Conservation (phyloP, 176 grass and related monocot genomes). For the Bonia amplexicaulis region DNA sequence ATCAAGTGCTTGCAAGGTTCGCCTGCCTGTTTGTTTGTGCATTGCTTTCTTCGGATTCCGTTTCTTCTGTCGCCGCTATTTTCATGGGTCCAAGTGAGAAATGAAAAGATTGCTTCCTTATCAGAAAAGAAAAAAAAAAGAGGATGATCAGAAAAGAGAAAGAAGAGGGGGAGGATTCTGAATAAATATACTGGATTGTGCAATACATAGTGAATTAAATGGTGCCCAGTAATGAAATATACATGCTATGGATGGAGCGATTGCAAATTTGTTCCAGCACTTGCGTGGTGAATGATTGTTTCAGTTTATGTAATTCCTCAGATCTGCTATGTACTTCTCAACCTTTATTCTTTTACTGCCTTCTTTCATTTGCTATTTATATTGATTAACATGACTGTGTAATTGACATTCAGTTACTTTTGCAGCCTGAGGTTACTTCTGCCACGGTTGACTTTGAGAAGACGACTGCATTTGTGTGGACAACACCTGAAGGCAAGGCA, state of each 20-base stretch:
- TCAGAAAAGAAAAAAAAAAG: too few relatives aligned
- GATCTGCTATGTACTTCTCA: not conserved
- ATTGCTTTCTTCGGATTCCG: not conserved
- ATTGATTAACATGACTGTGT: not conserved
- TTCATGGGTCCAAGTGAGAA: not conserved
- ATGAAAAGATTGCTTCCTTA: too few relatives aligned
- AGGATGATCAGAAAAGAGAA: too few relatives aligned
- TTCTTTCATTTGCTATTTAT: not conserved
- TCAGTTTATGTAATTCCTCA: not conserved
- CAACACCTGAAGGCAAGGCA: conserved; percentile 44
- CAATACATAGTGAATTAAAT: not conserved
- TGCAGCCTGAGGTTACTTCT: conserved; percentile 59
- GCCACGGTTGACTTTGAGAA: conserved; percentile 62
- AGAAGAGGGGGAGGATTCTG: not conserved
- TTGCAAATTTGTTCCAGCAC: not conserved
- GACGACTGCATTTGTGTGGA: conserved; percentile 47
- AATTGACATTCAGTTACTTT: not conserved
- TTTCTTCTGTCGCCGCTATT: not conserved
- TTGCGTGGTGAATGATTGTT: not conserved
- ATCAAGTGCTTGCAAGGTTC: not conserved
- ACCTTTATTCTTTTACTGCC: not conserved
- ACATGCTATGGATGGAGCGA: not conserved
- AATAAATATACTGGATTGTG: not conserved
- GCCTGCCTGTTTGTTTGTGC: not conserved
- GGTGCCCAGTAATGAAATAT: not conserved